A percentile compares a stretch with the other conserved stretches of the same genome.
Evolutionary conservation across 176 grass and related monocot species (phyloP).

Genomic region (Lolium multiflorum): DNA sequence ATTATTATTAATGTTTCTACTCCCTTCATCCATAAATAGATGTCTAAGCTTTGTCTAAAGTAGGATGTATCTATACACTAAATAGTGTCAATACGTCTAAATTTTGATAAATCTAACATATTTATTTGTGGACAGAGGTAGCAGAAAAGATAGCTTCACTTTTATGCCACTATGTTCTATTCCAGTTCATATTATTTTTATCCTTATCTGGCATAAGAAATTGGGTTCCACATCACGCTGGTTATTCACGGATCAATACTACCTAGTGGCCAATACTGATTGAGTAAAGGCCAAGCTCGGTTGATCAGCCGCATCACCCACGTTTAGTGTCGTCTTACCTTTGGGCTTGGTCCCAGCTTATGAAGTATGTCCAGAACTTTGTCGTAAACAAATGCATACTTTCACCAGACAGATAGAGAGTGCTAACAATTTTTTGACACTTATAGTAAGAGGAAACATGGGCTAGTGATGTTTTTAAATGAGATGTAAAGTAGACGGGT

Average conservation of each 20-base stretch:
- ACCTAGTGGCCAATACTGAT: not conserved
- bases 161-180: no score
- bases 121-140: no score
- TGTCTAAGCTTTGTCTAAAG: no score
- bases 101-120: no score
- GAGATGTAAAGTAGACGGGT: not conserved
- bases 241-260: not conserved
- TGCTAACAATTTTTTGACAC: not conserved
- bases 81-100: no score
- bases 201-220: not conserved
- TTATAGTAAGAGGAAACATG: not conserved
- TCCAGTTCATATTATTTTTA: not conserved
- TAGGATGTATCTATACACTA: no score
- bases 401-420: not conserved
- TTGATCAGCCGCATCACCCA: not conserved
- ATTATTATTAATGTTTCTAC: no score
- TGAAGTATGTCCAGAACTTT: slow-evolving; percentile 4
- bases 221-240: slow-evolving; percentile 8
- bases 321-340: slow-evolving; percentile 3
- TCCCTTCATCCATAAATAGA: no score
- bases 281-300: slow-evolving; percentile 4
- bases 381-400: not conserved
- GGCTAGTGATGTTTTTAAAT: not conserved
- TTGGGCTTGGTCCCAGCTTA: slow-evolving; percentile 5
- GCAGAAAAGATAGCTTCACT: no score